Evolutionary conservation across 192 early-diverging fungal genomes (phyloP), one percentile per base, ranked within the genome.

Genomic region (Umbelopsis sp.): DNA sequence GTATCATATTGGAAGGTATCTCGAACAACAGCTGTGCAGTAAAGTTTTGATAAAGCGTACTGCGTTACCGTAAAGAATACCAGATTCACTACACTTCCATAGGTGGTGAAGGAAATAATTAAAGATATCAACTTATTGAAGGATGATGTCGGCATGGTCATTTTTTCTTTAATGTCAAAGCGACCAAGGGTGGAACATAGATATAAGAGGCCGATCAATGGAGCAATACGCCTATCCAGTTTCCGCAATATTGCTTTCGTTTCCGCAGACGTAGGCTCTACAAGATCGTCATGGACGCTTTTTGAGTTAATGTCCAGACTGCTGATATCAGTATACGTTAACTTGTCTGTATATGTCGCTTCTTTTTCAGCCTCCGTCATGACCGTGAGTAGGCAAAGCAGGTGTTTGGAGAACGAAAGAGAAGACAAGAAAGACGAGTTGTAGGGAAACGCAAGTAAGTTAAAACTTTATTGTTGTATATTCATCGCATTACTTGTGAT

Each of bases 111-210:
- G 76, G 90, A 22, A 22, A 1, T 16, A 4, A 41, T 4, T 41
- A n/a, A 23, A 6, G 8, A 23, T 10, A 49, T 13, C 2, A 4
- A 16, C 2, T 30, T 30, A 30, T 30, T 3, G 3, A 30, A 30
- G 27, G 1, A 30, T 30, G 27, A 30, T 30, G 27, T 30, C 27
- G 49, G 9, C 49, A 22, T 9, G 10, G 3, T 16, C 3, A 35
- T 20, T n/a, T 48, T 47, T 67, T 66, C 69, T 72, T 80, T 79
- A 48, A 91, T 91, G 73, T 92, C 91, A 27, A 87, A 85, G 33
- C 91, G 87, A 67, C 91, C 91, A 22, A 93, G 81, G 49, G 88
- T 84, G 30, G 81, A 81, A 55, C 85, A 90, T 18, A 93, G 76
- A 48, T 91, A 91, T 7, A 91, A 78, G 12, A 91, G 25, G 23